Percentiles rank a stretch among this genome's conserved stretches.
phyloP scores from a whole-genome alignment of 2,329 filamentous ascomycete genomes.

The Emericellopsis cladophorae region DNA sequence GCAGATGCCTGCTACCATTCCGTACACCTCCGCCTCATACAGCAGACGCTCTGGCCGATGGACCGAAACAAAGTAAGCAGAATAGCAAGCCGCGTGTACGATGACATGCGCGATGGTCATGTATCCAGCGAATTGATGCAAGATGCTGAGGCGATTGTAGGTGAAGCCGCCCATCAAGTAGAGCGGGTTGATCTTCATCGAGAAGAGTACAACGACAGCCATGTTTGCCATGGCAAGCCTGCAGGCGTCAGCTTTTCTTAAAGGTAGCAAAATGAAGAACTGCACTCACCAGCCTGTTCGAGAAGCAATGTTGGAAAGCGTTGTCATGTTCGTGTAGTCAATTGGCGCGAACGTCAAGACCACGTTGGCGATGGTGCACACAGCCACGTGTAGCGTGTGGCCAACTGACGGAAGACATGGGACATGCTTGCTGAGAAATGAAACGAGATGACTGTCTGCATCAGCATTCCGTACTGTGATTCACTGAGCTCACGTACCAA shows the following conservation, averaged over 20 bases:
- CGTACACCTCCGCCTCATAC: conserved; percentile 26
- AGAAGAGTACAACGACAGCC: conserved; percentile 37
- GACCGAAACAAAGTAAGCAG: conserved; percentile 21
- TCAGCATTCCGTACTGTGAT: neutral
- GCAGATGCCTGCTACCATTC: conserved; percentile 32
- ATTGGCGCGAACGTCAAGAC: neutral
- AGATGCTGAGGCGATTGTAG: conserved; percentile 44
- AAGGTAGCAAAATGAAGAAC: neutral
- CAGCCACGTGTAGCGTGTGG: neutral
- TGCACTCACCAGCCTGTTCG: neutral
- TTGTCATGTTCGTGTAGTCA: neutral
- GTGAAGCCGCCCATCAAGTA: conserved; percentile 39
- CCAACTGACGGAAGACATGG: neutral
- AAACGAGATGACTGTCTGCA: neutral
- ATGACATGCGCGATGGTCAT: conserved; percentile 30
- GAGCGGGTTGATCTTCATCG: conserved; percentile 46
- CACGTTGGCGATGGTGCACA: neutral
- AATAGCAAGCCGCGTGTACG: conserved; percentile 31
- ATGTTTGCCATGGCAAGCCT: conserved; percentile 33
- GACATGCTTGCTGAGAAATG: neutral
- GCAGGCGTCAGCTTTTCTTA: neutral
- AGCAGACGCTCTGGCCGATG: conserved; percentile 18
- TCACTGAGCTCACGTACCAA: neutral
- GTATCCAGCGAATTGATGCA: conserved; percentile 41
- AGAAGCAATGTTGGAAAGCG: neutral